phyloP scores from a whole-genome alignment of 2,329 filamentous ascomycete genomes.

The Trichophyton equinum region DNA sequence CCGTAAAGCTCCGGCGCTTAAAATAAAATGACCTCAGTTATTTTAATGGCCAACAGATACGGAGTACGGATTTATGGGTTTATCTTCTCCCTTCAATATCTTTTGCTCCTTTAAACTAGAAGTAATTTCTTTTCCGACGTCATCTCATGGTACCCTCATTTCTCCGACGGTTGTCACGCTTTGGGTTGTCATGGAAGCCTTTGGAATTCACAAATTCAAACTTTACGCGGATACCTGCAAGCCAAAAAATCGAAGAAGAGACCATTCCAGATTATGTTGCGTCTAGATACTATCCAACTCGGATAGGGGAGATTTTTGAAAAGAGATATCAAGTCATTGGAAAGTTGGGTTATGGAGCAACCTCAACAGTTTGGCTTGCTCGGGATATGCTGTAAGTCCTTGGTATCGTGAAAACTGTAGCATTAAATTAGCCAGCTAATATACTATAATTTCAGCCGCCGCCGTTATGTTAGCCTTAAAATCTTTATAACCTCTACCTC shows the following conservation, averaged over 20 bases:
- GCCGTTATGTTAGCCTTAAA: constrained; percentile 23
- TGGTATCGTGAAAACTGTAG: not conserved
- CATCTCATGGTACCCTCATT: not conserved
- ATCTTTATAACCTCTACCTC: constrained; percentile 20
- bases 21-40: too few species aligned
- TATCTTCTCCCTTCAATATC: too few species aligned
- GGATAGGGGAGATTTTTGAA: constrained; percentile 22
- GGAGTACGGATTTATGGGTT: too few species aligned
- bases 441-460: constrained; percentile 13
- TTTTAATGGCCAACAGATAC: too few species aligned
- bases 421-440: not conserved
- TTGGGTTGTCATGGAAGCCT: constrained; percentile 20
- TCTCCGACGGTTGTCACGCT: constrained; percentile 16
- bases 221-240: constrained; percentile 16
- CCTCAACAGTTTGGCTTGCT: constrained; percentile 28
- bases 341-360: constrained; percentile 27
- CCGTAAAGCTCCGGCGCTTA: too few species aligned
- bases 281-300: constrained; percentile 20
- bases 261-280: constrained; percentile 19
- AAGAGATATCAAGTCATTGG: constrained; percentile 24
- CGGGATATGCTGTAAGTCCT: constrained; percentile 14
- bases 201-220: constrained; percentile 23
- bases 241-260: constrained; percentile 23
- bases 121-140: too few species aligned
- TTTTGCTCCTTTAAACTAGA: too few species aligned